phyloP scores from a whole-genome alignment of 78 protist genomes.

The Speleostelium caveatum region DNA sequence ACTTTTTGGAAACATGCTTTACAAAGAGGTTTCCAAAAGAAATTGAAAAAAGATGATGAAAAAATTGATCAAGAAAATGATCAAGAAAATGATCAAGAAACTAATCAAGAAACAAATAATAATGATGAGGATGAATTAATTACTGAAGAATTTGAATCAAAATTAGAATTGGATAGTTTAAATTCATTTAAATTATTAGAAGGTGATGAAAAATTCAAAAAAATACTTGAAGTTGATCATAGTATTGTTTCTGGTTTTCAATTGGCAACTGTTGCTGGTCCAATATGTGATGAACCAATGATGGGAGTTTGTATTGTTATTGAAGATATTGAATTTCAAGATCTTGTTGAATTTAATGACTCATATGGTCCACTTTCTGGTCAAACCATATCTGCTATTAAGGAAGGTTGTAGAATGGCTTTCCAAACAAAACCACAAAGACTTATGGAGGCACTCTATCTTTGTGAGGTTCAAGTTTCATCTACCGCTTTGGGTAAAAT shows the following conservation, averaged over 20 bases:
- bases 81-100: slow-evolving; percentile 10
- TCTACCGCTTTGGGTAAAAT: slow-evolving; percentile 90
- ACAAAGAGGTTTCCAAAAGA: slow-evolving; percentile 62
- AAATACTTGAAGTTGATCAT: slow-evolving; percentile 69
- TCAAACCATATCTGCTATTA: slow-evolving; percentile 87
- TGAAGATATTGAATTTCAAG: slow-evolving; percentile 66
- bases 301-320: slow-evolving; percentile 90
- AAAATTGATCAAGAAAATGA: slow-evolving; percentile 10
- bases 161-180: not conserved
- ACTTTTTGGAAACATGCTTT: slow-evolving; percentile 39
- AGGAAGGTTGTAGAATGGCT: slow-evolving; percentile 87
- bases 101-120: not conserved
- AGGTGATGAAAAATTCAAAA: slow-evolving; percentile 46
- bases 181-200: slow-evolving; percentile 13
- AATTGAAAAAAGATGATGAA: slow-evolving; percentile 27
- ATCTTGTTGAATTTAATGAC: slow-evolving; percentile 3
- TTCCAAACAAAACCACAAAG: slow-evolving; percentile 82
- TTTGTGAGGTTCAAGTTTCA: slow-evolving; percentile 89
- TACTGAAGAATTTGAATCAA: not conserved
- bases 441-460: slow-evolving; percentile 91
- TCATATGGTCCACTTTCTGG: slow-evolving; percentile 84
- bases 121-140: not conserved
- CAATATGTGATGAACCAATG: slow-evolving; percentile 98
- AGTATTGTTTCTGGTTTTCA: slow-evolving; percentile 95
- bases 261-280: slow-evolving; percentile 92